phyloP scores from a whole-genome alignment of 305 asterid genomes.

The Fraxinus albicans region DNA sequence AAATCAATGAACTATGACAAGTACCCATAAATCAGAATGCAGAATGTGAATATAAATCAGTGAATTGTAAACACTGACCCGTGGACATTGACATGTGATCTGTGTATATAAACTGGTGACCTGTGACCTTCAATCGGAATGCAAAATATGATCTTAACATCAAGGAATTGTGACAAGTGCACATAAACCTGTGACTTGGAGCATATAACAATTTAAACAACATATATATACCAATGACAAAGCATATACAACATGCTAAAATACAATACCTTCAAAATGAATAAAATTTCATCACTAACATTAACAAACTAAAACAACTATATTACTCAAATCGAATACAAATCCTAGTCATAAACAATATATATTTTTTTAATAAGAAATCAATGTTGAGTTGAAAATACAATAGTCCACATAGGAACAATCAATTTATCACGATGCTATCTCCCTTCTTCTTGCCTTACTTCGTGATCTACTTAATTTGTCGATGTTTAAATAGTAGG shows the following conservation, averaged over 20 bases:
- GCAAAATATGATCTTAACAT: background rate
- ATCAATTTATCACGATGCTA: background rate
- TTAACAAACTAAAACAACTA: background rate
- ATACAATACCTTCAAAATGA: background rate
- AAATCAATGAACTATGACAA: background rate
- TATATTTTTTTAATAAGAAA: no score
- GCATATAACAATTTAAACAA: no score
- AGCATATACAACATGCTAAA: background rate
- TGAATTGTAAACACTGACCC: background rate
- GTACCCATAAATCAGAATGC: background rate
- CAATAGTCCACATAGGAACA: background rate
- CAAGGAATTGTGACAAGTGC: background rate
- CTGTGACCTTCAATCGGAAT: background rate
- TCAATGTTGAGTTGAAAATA: background rate
- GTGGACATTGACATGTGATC: background rate
- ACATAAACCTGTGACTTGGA: background rate
- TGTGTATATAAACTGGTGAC: background rate
- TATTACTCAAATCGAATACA: background rate
- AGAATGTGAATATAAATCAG: background rate
- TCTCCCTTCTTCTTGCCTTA: background rate
- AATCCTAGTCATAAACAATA: background rate
- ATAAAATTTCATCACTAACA: background rate
- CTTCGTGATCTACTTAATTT: background rate
- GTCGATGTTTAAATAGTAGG: background rate
- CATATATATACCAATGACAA: no score